A percentile compares a stretch with the other conserved stretches of the same genome.
phyloP scores from a whole-genome alignment of 306 rosid genomes.

The Quercus dentata region DNA sequence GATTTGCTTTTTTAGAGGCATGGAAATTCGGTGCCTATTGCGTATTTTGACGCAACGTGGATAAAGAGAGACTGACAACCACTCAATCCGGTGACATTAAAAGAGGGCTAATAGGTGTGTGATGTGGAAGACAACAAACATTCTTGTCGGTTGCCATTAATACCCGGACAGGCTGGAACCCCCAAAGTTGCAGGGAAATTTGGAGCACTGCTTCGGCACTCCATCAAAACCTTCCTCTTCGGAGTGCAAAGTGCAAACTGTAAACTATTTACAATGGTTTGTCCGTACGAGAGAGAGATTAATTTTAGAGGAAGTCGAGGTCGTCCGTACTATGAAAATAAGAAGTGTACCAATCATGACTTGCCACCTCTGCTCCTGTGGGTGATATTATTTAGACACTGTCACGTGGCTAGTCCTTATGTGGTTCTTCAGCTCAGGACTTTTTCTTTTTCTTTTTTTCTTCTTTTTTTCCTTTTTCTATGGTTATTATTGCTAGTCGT shows the following conservation, averaged over 20 bases:
- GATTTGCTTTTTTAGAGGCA: slow-evolving; percentile 11
- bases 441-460: not conserved
- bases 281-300: slow-evolving; percentile 38
- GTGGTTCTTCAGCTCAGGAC: not conserved
- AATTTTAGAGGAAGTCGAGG: not conserved
- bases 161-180: slow-evolving; percentile 25
- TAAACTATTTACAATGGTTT: not conserved
- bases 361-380: not conserved
- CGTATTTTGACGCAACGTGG: slow-evolving; percentile 23
- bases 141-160: slow-evolving; percentile 71
- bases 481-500: not conserved
- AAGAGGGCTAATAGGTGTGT: not conserved
- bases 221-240: not conserved
- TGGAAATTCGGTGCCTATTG: slow-evolving; percentile 12
- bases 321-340: slow-evolving; percentile 28
- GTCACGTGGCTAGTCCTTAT: slow-evolving; percentile 40
- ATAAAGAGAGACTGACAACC: slow-evolving; percentile 40
- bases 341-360: not conserved
- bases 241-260: too few species aligned
- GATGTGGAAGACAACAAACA: slow-evolving; percentile 34
- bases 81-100: slow-evolving; percentile 46
- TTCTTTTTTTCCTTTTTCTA: not conserved
- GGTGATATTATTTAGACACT: not conserved
- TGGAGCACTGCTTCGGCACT: slow-evolving; percentile 15
- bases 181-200: slow-evolving; percentile 21